Evolutionary conservation across 306 rosid genomes (phyloP), one percentile per base, ranked within the genome.

Genomic region (Dryas octopetala): DNA sequence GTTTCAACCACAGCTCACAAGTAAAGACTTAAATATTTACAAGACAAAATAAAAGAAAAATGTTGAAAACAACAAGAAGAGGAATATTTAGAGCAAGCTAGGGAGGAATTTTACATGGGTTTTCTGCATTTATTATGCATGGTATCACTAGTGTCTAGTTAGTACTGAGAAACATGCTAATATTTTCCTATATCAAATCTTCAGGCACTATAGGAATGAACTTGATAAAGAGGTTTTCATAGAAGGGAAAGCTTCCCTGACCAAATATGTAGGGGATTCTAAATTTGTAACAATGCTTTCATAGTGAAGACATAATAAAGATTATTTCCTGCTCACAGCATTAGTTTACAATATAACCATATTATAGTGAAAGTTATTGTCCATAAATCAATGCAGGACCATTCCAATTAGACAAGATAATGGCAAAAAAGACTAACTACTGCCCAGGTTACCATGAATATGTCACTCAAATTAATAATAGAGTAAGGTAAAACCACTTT

Each of bases 1-100:
- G 43, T 43, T 73, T 66, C 63, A 55, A 58, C 50, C 66, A 48
- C 49, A 55, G 62, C 17, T 47, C 65, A 71, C 15, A 71, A 23
- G n/a, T 26, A 71, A 58, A 26, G 7, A 40, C 50, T 26, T 9
- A 57, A 61, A 57, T 11, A 17, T 15, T 6, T 3, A 1, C 63
- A 41, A 9, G 44, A 59, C 54, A 43, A 19, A 32, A 23, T n/a
- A 58, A 12, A 5, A 58, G 8, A 57, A 43, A 55, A 70, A 3
- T 44, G 65, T 44, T 71, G 41, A 46, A 2, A 65, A 9, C 15
- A 61, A 61, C 0, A 1, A 16, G 5, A 43, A 16, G 5, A 43
- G 44, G 46, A 58, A 48, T 40, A 44, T 23, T 44, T 1, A 13
- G 26, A 57, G 66, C 54, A 15, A 38, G 48, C 12, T 44, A 5